Percentiles rank a stretch among this genome's conserved stretches.
phyloP scores from a whole-genome alignment of 164 flowering plant species.

The Annona squamosa region DNA sequence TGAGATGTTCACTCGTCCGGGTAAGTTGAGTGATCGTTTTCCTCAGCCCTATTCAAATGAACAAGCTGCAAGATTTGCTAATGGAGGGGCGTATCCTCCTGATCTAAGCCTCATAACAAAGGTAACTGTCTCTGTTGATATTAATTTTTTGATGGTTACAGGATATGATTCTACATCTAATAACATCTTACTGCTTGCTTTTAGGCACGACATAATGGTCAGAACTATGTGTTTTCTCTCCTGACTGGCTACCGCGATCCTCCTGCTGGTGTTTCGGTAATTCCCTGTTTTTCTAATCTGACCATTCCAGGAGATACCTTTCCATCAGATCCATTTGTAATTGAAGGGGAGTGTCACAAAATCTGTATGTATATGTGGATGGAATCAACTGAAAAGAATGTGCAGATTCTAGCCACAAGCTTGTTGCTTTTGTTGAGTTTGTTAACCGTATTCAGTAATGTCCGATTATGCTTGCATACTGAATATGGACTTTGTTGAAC shows the following conservation, averaged over 20 bases:
- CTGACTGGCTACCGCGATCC: constrained; percentile 88
- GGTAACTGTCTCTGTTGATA: constrained; percentile 23
- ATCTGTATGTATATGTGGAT: neutral
- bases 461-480: too few species aligned
- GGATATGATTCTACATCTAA: neutral
- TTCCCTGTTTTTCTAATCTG: constrained; percentile 8
- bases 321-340: too few species aligned
- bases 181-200: constrained; percentile 6
- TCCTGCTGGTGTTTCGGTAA: constrained; percentile 84
- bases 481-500: too few species aligned
- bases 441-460: too few species aligned
- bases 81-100: constrained; percentile 92
- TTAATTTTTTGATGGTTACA: neutral
- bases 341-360: neutral
- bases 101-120: constrained; percentile 84
- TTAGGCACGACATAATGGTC: constrained; percentile 94
- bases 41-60: constrained; percentile 81
- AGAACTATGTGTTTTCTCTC: constrained; percentile 82
- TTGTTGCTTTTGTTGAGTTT: neutral
- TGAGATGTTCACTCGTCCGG: constrained; percentile 89
- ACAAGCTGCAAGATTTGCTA: constrained; percentile 81
- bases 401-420: neutral
- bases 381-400: neutral
- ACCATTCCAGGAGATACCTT: neutral
- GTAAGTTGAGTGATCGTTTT: constrained; percentile 80